Evolutionary conservation across 2,329 filamentous ascomycete genomes (phyloP).

Genomic region (Phaeophleospora eucalypticola): DNA sequence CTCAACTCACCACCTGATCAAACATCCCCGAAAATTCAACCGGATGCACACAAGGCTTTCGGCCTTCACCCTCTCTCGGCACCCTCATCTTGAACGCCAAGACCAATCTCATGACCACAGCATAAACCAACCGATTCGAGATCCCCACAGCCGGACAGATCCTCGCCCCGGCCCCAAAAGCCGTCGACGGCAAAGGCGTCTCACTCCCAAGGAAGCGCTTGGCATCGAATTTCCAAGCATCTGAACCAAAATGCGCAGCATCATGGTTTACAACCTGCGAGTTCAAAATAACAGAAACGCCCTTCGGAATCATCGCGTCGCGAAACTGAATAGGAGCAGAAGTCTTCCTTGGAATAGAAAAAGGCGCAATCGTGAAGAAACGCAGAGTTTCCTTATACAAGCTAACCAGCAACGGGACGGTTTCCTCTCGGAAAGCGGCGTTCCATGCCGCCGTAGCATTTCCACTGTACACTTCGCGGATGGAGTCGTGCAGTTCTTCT

Average conservation of each 20-base stretch:
- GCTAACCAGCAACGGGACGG: conserved; percentile 5
- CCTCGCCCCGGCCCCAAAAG: conserved; percentile 5
- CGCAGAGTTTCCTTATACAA: conserved; percentile 10
- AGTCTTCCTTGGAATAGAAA: conserved; percentile 3
- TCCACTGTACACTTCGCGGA: conserved; percentile 3
- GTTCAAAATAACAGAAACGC: conserved; percentile 8
- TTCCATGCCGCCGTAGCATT: conserved; percentile 4
- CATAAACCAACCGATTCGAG: conserved; percentile 6
- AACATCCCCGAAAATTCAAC: conserved; percentile 7
- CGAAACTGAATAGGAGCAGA: background rate
- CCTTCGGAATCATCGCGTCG: conserved; percentile 4
- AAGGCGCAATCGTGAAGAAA: conserved; percentile 7
- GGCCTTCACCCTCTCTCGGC: background rate
- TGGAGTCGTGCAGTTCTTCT: conserved; percentile 4
- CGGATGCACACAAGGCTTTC: conserved; percentile 2
- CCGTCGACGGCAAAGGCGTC: conserved; percentile 1
- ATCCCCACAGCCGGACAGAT: conserved; percentile 7
- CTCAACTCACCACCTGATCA: conserved; percentile 5
- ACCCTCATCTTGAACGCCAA: conserved; percentile 5
- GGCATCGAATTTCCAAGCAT: conserved; percentile 7
- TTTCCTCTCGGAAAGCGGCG: conserved; percentile 9
- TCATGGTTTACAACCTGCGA: conserved; percentile 6
- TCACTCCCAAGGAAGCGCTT: conserved; percentile 3
- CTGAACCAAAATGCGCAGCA: conserved; percentile 3
- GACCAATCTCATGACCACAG: conserved; percentile 5